Conservation (phyloP, 2,329 filamentous ascomycete genomes). For the Botrytis elliptica region DNA sequence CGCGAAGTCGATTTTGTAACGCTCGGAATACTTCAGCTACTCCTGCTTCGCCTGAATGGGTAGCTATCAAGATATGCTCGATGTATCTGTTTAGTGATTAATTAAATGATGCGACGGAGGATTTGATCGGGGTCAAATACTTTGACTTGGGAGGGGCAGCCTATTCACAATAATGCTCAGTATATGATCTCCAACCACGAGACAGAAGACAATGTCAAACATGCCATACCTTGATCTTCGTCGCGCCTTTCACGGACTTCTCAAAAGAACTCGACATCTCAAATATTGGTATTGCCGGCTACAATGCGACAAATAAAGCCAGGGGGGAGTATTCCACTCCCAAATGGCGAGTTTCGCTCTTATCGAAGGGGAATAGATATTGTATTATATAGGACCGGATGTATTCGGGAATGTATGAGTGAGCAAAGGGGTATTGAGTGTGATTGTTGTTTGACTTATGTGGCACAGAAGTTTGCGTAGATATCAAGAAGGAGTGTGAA, state of each 20-base stretch:
- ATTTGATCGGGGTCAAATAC: conserved; percentile 50
- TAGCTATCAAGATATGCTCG: conserved; percentile 94
- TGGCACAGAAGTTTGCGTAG: background rate
- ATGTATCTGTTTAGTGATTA: conserved; percentile 50
- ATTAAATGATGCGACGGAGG: conserved; percentile 12
- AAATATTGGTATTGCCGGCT: conserved; percentile 21
- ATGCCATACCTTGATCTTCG: conserved; percentile 82
- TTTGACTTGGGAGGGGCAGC: conserved; percentile 97
- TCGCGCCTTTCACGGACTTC: conserved; percentile 98
- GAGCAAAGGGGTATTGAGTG: conserved; percentile 9
- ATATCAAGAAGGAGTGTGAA: background rate
- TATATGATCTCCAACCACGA: conserved; percentile 11
- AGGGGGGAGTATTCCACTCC: conserved; percentile 21
- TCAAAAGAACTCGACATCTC: conserved; percentile 86
- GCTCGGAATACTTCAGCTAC: conserved; percentile 95
- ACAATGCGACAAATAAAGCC: conserved; percentile 20
- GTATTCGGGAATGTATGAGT: conserved; percentile 2
- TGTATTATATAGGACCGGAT: conserved; percentile 2
- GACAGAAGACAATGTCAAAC: conserved; percentile 17
- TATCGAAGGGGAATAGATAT: conserved; percentile 5
- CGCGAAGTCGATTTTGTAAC: conserved; percentile 81
- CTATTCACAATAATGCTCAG: conserved; percentile 46
- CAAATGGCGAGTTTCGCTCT: conserved; percentile 13
- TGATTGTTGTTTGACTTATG: background rate
- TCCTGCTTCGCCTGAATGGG: conserved; percentile 89